Base-by-base conservation (phyloP, 192 early-diverging fungal genomes). In the Entomortierella beljakovae region DNA sequence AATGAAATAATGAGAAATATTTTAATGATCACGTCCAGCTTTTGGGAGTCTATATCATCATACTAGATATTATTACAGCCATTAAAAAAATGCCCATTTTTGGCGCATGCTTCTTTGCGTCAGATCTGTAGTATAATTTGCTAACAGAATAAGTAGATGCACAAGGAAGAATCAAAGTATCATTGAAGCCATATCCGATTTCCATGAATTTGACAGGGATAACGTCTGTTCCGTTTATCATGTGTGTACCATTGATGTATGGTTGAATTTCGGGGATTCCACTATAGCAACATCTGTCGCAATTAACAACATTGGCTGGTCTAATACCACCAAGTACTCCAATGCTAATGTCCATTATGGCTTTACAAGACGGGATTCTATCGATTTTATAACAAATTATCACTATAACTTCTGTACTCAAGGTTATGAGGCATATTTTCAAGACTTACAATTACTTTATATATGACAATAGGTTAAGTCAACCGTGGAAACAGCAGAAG, bases 371-470 rank as follows among this genome's bases (percentile, higher is more conserved):
- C 32, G 25, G 54, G 25, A 56, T 56, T 56, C 8, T 56, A 56
- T 56, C 54, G 54, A 56, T 23, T 56, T 56, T 56, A 56, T 28
- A 43, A 56, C 29, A 56, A 56, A 56, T 56, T 56, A 56, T 56
- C 54, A 28, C 6, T 31, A 56, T 56, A 56, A 56, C 54, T 56
- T 56, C 54, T 31, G 54, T 28, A 56, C 54, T 56, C 29, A 56
- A 16, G 32, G 15, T 23, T 56, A 31, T 31, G 25, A 13, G 25
- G 29, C 26, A 28, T 31, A 56, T 56, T 43, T 43, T 43, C 26
- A 56, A 56, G 54, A 56, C 32, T 23, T 31, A 56, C 54, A 56
- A 56, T 56, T 56, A 56, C 54, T 31, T 56, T 56, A 56, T 56
- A 56, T 28, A 31, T 28, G 25, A 31, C 32, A 56, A 56, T 31